Evolutionary conservation across 805 yeast genomes (phyloP).

Genomic region (Candida qinlingensis): DNA sequence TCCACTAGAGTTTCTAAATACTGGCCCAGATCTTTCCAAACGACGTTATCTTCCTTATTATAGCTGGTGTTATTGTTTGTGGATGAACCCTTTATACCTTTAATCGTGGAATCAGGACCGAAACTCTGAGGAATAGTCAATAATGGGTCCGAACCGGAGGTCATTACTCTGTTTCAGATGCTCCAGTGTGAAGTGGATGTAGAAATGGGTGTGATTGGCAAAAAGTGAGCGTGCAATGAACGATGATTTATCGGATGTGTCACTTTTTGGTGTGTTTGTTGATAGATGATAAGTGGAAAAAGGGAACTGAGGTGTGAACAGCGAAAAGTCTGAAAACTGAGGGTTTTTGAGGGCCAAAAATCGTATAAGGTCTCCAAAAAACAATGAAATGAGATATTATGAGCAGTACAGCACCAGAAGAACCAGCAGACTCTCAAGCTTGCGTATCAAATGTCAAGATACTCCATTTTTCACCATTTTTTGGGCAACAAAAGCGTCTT

Average conservation of each 20-base stretch:
- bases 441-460: no score
- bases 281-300: not conserved
- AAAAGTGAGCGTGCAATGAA: not conserved
- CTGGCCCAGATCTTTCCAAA: conserved; percentile 30
- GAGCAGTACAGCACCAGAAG: no score
- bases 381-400: no score
- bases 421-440: no score
- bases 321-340: no score
- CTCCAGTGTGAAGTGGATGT: not conserved
- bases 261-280: not conserved
- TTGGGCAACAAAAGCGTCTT: no score
- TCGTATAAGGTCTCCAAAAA: no score
- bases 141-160: conserved; percentile 19
- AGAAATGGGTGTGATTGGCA: not conserved
- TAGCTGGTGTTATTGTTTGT: not conserved
- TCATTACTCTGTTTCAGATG: conserved; percentile 12
- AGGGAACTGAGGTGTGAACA: not conserved
- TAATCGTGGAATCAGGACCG: conserved; percentile 24
- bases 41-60: conserved; percentile 11
- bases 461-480: no score
- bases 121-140: conserved; percentile 16
- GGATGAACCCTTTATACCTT: conserved; percentile 17
- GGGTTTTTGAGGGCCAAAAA: no score
- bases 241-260: not conserved
- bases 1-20: conserved; percentile 25